Evolutionary conservation across 345 rosid genomes (phyloP).

Genomic region (Eucalyptus shirleyi): DNA sequence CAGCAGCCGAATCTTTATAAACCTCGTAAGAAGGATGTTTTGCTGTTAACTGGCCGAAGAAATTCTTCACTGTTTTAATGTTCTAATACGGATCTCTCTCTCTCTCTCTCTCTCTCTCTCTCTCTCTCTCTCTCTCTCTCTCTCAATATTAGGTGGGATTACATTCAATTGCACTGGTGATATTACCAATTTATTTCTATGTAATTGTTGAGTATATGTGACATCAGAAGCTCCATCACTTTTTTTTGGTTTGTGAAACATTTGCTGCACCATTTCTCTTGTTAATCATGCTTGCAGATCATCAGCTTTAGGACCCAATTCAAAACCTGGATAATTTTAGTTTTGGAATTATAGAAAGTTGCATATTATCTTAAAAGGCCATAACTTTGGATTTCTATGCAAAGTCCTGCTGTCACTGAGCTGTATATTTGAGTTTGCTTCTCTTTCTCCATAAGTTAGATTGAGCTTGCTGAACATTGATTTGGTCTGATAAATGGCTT

Average conservation of each 20-base stretch:
- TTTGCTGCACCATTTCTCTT: not conserved
- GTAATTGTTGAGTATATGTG: not conserved
- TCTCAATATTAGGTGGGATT: not conserved
- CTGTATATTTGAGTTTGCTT: not conserved
- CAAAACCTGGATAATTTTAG: not conserved
- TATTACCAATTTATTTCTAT: not conserved
- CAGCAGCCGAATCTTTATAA: not conserved
- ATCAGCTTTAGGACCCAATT: not conserved
- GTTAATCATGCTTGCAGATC: not conserved
- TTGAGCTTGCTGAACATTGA: not conserved
- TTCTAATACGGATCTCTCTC: not conserved
- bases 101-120: not conserved
- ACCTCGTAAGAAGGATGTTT: not conserved
- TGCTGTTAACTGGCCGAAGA: not conserved
- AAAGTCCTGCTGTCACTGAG: not conserved
- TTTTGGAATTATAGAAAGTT: not conserved
- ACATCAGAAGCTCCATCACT: not conserved
- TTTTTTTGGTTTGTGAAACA: not conserved
- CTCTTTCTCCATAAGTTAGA: not conserved
- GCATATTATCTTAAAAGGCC: not conserved
- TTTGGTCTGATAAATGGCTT: not conserved
- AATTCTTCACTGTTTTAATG: not conserved
- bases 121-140: not conserved
- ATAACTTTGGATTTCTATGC: not conserved
- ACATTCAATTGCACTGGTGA: not conserved